Percentiles rank a stretch among this genome's conserved stretches.
These are phyloP conservation scores for Aleurites moluccanus DNA, from an alignment of 441 rosid genomes.

Conservation along the genomic window DNA sequence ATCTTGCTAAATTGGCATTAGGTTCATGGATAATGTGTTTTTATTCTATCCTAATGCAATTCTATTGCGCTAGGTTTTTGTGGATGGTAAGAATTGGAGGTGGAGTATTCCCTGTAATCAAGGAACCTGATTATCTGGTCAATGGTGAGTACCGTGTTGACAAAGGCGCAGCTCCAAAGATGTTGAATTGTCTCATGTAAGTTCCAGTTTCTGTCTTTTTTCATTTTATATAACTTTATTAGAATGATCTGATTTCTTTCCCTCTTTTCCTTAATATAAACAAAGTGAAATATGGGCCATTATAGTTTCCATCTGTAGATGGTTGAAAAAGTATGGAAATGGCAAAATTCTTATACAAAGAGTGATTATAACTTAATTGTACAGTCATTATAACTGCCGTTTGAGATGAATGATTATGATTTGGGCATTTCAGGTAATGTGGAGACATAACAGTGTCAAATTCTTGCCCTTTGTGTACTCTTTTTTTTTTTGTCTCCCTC, in stretches of 20 bases:
- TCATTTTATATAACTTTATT: background rate
- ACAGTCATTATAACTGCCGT: background rate
- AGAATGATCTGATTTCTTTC: background rate
- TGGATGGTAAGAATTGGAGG: slow-evolving; percentile 99
- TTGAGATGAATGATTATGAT: background rate
- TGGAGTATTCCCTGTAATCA: slow-evolving; percentile 95
- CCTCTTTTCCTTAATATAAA: background rate
- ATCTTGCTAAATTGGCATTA: background rate
- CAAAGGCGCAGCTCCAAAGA: slow-evolving; percentile 97
- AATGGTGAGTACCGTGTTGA: slow-evolving; percentile 99
- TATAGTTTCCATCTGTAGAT: background rate
- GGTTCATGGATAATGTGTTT: background rate
- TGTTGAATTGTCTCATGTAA: slow-evolving; percentile 99
- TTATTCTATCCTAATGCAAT: slow-evolving; percentile 9
- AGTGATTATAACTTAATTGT: background rate
- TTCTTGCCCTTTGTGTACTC: background rate
- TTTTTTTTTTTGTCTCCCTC: background rate
- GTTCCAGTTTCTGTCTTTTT: slow-evolving; percentile 28
- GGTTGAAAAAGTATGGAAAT: background rate
- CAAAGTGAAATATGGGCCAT: background rate
- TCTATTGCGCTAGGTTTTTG: slow-evolving; percentile 57
- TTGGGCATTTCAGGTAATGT: too few relatives aligned
- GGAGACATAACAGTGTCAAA: background rate
- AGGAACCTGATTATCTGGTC: slow-evolving; percentile 97
- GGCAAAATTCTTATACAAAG: background rate